Percentiles rank a stretch among this genome's conserved stretches.
Conservation (phyloP, 345 rosid species). For the Ricinus communis region DNA sequence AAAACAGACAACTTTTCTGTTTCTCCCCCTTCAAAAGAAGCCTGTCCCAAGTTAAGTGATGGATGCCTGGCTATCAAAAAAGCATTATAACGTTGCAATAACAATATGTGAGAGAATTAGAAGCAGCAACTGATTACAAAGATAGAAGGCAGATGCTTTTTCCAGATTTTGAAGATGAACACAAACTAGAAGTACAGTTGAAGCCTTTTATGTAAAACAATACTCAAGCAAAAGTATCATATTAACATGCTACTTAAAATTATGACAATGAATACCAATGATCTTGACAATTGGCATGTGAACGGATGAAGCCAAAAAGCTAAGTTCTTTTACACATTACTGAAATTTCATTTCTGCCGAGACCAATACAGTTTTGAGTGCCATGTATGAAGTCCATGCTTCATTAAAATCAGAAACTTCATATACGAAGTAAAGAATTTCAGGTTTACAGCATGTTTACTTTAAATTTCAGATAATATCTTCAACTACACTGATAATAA, state of each 20-base stretch:
- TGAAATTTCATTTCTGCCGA: not conserved
- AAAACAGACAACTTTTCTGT: slow-evolving; percentile 27
- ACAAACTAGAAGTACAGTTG: not conserved
- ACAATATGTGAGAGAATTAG: slow-evolving; percentile 7
- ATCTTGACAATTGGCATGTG: not conserved
- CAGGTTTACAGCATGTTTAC: not conserved
- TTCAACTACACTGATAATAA: too few relatives aligned
- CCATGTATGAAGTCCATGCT: not conserved
- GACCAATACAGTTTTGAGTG: not conserved
- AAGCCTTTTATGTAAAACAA: not conserved
- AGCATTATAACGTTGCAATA: slow-evolving; percentile 10
- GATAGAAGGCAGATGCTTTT: not conserved
- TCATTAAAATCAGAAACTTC: not conserved
- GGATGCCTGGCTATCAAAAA: slow-evolving; percentile 46
- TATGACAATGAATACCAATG: not conserved
- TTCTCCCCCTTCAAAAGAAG: slow-evolving; percentile 40
- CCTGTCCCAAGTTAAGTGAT: slow-evolving; percentile 45
- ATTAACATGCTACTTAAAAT: not conserved
- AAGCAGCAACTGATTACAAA: not conserved
- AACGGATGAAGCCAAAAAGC: not conserved
- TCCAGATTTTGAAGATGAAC: not conserved
- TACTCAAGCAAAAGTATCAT: slow-evolving; percentile 7
- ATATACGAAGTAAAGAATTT: not conserved
- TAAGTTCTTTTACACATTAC: not conserved
- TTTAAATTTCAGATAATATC: not conserved